Percentiles rank a stretch among this genome's conserved stretches.
Evolutionary conservation across 495 filamentous ascomycete genomes (phyloP).

Genomic region (Hypomontagnella submonticulosa): DNA sequence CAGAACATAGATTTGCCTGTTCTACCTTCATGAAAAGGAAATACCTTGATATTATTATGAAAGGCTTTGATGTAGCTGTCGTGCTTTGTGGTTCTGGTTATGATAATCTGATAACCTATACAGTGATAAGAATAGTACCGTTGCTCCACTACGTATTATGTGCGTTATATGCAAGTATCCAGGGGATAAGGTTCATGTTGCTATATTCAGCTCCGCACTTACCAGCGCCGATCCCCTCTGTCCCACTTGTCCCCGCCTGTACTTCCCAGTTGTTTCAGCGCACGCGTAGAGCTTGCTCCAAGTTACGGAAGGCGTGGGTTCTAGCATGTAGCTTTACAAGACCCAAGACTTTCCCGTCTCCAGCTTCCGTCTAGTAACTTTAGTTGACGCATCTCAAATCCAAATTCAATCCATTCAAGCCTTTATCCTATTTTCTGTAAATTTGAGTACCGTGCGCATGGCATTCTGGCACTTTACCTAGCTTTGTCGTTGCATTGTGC

Average conservation of each 20-base stretch:
- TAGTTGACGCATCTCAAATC: slow-evolving; percentile 1
- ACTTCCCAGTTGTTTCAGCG: slow-evolving; percentile 32
- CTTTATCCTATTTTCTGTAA: slow-evolving; percentile 9
- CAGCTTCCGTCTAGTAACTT: background rate
- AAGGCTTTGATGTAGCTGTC: too few species aligned
- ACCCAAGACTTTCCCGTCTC: slow-evolving; percentile 3
- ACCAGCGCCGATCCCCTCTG: slow-evolving; percentile 22
- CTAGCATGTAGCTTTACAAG: background rate
- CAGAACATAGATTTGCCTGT: too few species aligned
- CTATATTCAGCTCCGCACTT: slow-evolving; percentile 25
- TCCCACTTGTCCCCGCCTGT: slow-evolving; percentile 38
- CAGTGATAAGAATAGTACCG: too few species aligned
- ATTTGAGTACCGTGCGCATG: slow-evolving; percentile 3
- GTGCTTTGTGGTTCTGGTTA: background rate
- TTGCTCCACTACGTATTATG: too few species aligned
- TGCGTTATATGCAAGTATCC: background rate
- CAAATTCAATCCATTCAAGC: slow-evolving; percentile 1
- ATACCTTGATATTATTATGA: too few species aligned
- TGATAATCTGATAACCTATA: too few species aligned
- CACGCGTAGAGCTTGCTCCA: slow-evolving; percentile 23
- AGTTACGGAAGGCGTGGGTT: slow-evolving; percentile 25
- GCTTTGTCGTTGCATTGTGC: slow-evolving; percentile 12
- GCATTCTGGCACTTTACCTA: slow-evolving; percentile 7
- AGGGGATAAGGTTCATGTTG: background rate
- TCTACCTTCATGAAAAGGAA: too few species aligned